Evolutionary conservation across 768 basidiomycete genomes (phyloP).

Genomic region (Lyophyllum decastes): DNA sequence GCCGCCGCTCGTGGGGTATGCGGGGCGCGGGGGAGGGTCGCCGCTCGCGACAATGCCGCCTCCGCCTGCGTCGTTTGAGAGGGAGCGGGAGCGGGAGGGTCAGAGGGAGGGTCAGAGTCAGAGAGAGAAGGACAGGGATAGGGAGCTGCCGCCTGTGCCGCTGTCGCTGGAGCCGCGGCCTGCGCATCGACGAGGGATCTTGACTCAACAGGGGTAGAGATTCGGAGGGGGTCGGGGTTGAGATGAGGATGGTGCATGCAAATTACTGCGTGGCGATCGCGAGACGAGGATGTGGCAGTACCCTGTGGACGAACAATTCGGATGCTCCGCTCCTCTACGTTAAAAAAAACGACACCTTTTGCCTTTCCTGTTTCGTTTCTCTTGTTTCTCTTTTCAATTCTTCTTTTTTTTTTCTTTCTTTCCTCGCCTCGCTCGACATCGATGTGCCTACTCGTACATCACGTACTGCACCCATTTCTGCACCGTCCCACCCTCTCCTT

Average conservation of each 20-base stretch:
- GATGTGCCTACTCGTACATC: neutral
- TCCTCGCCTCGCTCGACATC: neutral
- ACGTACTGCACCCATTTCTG: neutral
- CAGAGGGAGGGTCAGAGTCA: slow-evolving; percentile 53
- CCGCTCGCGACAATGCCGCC: slow-evolving; percentile 37
- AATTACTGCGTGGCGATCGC: neutral
- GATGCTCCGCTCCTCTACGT: neutral
- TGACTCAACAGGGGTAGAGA: slow-evolving; percentile 33
- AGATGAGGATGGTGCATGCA: neutral
- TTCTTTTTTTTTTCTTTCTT: neutral
- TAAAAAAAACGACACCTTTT: neutral
- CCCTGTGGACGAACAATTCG: neutral
- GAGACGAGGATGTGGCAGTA: neutral
- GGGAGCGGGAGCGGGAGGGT: slow-evolving; percentile 46
- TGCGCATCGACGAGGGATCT: slow-evolving; percentile 35
- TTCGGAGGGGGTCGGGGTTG: neutral
- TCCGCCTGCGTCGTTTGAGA: slow-evolving; percentile 54
- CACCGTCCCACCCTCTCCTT: neutral
- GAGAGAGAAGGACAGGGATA: slow-evolving; percentile 52
- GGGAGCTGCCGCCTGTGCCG: slow-evolving; percentile 46
- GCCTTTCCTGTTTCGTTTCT: neutral
- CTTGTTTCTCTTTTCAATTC: neutral
- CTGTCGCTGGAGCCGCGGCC: slow-evolving; percentile 43
- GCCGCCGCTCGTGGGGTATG: slow-evolving; percentile 36
- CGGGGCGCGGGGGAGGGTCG: slow-evolving; percentile 37